Evolutionary conservation across 2,329 filamentous ascomycete species (phyloP).

Genomic region (Pleomassaria siparia): DNA sequence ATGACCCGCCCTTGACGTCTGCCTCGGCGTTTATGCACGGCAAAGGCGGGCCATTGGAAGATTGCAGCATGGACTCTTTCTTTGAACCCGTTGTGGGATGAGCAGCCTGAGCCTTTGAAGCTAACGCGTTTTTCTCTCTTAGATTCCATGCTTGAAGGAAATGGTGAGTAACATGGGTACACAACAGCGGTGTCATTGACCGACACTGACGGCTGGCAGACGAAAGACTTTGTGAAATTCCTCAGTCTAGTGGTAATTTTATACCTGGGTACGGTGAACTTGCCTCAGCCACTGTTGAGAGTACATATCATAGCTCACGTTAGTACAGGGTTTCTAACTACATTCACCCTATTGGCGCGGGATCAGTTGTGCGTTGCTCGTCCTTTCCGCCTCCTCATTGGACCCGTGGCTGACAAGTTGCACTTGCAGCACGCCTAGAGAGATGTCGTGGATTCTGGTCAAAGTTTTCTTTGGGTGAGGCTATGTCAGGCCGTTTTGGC

Average conservation of each 20-base stretch:
- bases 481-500: conserved; percentile 8
- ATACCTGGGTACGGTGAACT: conserved; percentile 62
- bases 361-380: conserved; percentile 61
- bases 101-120: not conserved
- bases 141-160: conserved; percentile 86
- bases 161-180: conserved; percentile 60
- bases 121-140: conserved; percentile 18
- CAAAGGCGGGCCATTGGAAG: conserved; percentile 3
- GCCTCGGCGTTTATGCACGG: conserved; percentile 1
- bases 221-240: conserved; percentile 87
- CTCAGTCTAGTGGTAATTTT: conserved; percentile 75
- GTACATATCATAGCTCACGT: conserved; percentile 6
- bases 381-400: too few species aligned
- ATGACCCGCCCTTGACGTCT: not conserved
- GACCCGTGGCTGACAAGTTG: too few species aligned
- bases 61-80: conserved; percentile 5
- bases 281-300: conserved; percentile 2
- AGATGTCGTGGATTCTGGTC: conserved; percentile 76
- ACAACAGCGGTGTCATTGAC: conserved; percentile 11
- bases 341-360: conserved; percentile 76
- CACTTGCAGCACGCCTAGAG: conserved; percentile 50
- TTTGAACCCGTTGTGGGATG: not conserved
- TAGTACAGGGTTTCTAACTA: conserved; percentile 74
- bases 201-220: conserved; percentile 43
- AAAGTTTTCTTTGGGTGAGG: conserved; percentile 74